Evolutionary conservation across 495 filamentous ascomycete species (phyloP), one percentile per base, ranked within the genome.

Genomic region (Cairneyella variabilis): DNA sequence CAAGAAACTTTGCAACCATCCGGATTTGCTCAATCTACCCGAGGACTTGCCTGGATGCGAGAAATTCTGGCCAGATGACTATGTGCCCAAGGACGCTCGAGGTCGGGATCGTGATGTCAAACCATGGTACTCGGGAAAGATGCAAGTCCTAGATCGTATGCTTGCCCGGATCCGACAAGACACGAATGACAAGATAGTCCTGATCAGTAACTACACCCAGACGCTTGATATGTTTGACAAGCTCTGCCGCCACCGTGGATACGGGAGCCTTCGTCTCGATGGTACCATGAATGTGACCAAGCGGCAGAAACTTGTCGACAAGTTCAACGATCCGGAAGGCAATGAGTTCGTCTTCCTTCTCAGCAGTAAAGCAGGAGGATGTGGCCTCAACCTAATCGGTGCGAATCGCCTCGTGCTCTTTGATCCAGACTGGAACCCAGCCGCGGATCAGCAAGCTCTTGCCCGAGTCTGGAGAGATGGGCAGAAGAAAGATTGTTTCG

Each of bases 361-460:
- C n/a, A 91, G 87, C 51, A 90, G 84, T 64, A 97, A 97, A 65
- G 95, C 95, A 16, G 95, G 95, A 62, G 95, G 95, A 1, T 97
- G 95, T 62, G 95, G 95, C 66, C 77, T 99, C 58, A 99, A 99
- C 63, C 76, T 99, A 37, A 97, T 97, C 64, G 95, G 95, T 40
- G 95, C 95, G 32, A 97, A 99, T 68, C 86, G 95, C 11, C 83
- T 99, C 3, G 88, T 99, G 3, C 83, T 99, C 25, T 99, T 99
- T 69, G 95, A 99, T 63, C 93, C 93, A 0, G 95, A 99, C 72
- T 99, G 95, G 95, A 99, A 99, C 65, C 95, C 95, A 0, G 95
- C 95, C 2, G 92, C 93, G 0, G 95, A 99, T 68, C 95, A 97
- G 68, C 95, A 99, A 71, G 95, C 95, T 1, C 76, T 97, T 17